Evolutionary conservation across 2,329 filamentous ascomycete species (phyloP).

Genomic region (Alternaria tenuissima): DNA sequence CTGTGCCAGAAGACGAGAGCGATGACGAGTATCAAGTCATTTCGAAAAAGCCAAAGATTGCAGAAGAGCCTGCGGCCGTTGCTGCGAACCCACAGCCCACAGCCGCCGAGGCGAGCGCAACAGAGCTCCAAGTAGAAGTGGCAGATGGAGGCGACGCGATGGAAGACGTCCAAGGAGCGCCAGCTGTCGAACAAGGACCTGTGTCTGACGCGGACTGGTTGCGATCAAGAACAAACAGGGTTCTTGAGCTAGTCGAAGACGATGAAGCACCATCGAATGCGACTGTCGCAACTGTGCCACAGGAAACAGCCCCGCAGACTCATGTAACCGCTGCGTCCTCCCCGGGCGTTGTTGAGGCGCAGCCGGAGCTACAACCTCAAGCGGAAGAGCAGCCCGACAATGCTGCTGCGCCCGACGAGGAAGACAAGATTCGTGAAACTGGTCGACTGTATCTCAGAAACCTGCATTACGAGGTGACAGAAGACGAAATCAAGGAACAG

Average conservation of each 20-base stretch:
- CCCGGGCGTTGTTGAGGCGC: constrained; percentile 16
- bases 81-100: constrained; percentile 14
- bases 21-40: constrained; percentile 79
- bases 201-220: constrained; percentile 90
- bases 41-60: constrained; percentile 55
- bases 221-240: constrained; percentile 83
- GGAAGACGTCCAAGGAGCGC: constrained; percentile 23
- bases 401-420: constrained; percentile 51
- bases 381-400: constrained; percentile 50
- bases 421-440: constrained; percentile 73
- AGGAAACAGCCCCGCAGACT: constrained; percentile 6
- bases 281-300: background rate
- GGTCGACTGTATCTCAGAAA: constrained; percentile 89
- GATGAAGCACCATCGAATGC: constrained; percentile 59
- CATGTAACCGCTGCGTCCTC: constrained; percentile 22
- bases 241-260: constrained; percentile 84
- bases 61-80: constrained; percentile 6
- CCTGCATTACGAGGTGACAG: constrained; percentile 79
- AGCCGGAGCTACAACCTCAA: constrained; percentile 11
- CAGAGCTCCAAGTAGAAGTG: background rate
- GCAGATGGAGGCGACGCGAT: constrained; percentile 28
- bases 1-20: constrained; percentile 61
- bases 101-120: background rate
- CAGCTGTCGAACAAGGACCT: constrained; percentile 48
- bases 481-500: constrained; percentile 76